Percentiles rank a stretch among this genome's conserved stretches.
These are phyloP conservation scores for Boletellus ananiceps DNA, from an alignment of 768 basidiomycete genomes.

Conservation along the genomic window DNA sequence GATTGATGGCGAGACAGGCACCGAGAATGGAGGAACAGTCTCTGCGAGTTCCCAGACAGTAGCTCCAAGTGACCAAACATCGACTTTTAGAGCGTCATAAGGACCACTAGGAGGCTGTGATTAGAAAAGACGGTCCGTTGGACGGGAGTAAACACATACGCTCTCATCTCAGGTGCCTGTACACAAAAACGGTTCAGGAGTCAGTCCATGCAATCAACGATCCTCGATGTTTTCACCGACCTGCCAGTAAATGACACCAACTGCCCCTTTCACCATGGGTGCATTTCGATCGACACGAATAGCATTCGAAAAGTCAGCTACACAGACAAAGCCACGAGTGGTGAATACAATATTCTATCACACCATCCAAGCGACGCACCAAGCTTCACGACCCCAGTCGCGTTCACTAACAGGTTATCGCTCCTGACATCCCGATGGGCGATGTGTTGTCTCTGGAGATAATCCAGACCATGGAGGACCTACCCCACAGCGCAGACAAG, in stretches of 20 bases:
- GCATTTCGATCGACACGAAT: constrained; percentile 51
- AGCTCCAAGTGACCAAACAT: constrained; percentile 79
- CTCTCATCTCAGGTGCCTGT: constrained; percentile 70
- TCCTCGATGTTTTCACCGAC: constrained; percentile 29
- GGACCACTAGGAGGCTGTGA: constrained; percentile 42
- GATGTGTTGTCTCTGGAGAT: constrained; percentile 59
- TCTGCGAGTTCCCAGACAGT: constrained; percentile 83
- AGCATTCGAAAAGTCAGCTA: constrained; percentile 81
- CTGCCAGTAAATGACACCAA: constrained; percentile 81
- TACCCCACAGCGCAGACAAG: constrained; percentile 26
- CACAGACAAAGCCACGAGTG: constrained; percentile 3
- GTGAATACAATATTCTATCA: background rate
- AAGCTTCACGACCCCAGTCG: constrained; percentile 66
- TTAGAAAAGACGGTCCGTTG: constrained; percentile 3
- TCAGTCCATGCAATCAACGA: constrained; percentile 1
- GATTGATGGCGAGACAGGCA: constrained; percentile 26
- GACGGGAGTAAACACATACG: constrained; percentile 38
- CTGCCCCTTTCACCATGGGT: constrained; percentile 51
- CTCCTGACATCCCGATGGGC: constrained; percentile 83
- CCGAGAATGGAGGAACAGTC: constrained; percentile 67
- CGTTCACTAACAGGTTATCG: constrained; percentile 74
- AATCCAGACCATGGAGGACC: constrained; percentile 64
- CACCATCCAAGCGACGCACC: constrained; percentile 39
- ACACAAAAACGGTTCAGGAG: background rate
- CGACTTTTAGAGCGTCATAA: constrained; percentile 71